Evolutionary conservation across 2,329 filamentous ascomycete species (phyloP).

Genomic region (Tolypocladium sp.): DNA sequence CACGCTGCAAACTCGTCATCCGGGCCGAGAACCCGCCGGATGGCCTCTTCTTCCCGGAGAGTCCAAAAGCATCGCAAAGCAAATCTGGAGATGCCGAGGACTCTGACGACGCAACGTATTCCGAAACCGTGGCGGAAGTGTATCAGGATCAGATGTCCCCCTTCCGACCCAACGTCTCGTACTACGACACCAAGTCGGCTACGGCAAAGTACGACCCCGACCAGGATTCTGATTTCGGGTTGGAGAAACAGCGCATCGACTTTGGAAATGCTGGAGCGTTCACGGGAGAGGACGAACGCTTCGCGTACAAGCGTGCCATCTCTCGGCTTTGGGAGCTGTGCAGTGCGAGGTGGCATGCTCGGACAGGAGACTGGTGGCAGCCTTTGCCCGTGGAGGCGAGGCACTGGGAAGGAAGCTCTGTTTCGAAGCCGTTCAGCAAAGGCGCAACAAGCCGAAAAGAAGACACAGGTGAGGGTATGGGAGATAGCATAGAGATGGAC

Average conservation of each 20-base stretch:
- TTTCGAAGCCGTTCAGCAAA: slow-evolving; percentile 12
- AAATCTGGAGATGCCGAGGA: slow-evolving; percentile 8
- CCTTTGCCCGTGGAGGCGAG: slow-evolving; percentile 55
- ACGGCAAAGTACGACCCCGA: slow-evolving; percentile 45
- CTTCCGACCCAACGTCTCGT: slow-evolving; percentile 70
- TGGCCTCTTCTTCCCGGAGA: slow-evolving; percentile 67
- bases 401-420: slow-evolving; percentile 50
- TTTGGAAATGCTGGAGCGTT: slow-evolving; percentile 61
- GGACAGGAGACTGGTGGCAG: slow-evolving; percentile 60
- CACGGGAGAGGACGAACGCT: slow-evolving; percentile 73
- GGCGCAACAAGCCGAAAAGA: background rate
- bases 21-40: slow-evolving; percentile 61
- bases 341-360: slow-evolving; percentile 59
- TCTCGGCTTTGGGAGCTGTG: slow-evolving; percentile 80
- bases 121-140: slow-evolving; percentile 49
- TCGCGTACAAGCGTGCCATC: slow-evolving; percentile 69
- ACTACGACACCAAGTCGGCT: slow-evolving; percentile 41
- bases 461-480: slow-evolving; percentile 19
- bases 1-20: slow-evolving; percentile 67
- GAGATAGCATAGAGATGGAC: slow-evolving; percentile 23
- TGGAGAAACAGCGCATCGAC: slow-evolving; percentile 36
- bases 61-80: slow-evolving; percentile 10
- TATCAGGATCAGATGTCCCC: slow-evolving; percentile 71
- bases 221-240: slow-evolving; percentile 46
- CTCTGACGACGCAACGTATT: slow-evolving; percentile 28